phyloP scores from a whole-genome alignment of 345 rosid species.

The Salix dunnii region DNA sequence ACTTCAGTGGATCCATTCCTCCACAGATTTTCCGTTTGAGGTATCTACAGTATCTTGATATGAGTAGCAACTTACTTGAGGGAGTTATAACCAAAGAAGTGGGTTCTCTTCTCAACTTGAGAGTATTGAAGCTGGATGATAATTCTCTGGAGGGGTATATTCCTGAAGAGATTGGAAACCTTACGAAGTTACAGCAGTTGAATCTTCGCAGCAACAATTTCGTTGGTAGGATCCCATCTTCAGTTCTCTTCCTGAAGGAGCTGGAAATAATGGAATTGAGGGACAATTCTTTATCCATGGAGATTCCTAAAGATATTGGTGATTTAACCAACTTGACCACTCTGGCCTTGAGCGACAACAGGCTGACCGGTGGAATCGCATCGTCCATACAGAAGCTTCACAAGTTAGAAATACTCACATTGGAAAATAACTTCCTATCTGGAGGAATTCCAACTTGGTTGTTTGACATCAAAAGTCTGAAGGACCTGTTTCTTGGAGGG shows the following conservation, averaged over 20 bases:
- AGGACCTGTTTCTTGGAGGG: slow-evolving; percentile 32
- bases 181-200: slow-evolving; percentile 19
- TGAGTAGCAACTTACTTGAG: slow-evolving; percentile 17
- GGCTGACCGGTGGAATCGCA: slow-evolving; percentile 36
- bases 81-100: slow-evolving; percentile 13
- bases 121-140: slow-evolving; percentile 18
- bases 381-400: slow-evolving; percentile 25
- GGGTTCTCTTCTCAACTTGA: slow-evolving; percentile 13
- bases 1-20: slow-evolving; percentile 30
- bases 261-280: slow-evolving; percentile 25
- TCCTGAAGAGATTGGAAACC: slow-evolving; percentile 31
- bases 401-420: slow-evolving; percentile 27
- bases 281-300: slow-evolving; percentile 22
- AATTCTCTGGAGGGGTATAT: slow-evolving; percentile 24
- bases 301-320: slow-evolving; percentile 32
- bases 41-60: slow-evolving; percentile 26
- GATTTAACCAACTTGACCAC: slow-evolving; percentile 23
- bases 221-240: slow-evolving; percentile 23
- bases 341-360: slow-evolving; percentile 26
- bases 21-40: slow-evolving; percentile 23
- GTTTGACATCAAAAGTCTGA: slow-evolving; percentile 31
- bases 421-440: slow-evolving; percentile 29
- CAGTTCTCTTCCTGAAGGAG: slow-evolving; percentile 10
- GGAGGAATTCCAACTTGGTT: slow-evolving; percentile 43
- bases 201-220: slow-evolving; percentile 19